Base-by-base conservation (phyloP, 805 yeast genomes). In the Starmera dryadoides region DNA sequence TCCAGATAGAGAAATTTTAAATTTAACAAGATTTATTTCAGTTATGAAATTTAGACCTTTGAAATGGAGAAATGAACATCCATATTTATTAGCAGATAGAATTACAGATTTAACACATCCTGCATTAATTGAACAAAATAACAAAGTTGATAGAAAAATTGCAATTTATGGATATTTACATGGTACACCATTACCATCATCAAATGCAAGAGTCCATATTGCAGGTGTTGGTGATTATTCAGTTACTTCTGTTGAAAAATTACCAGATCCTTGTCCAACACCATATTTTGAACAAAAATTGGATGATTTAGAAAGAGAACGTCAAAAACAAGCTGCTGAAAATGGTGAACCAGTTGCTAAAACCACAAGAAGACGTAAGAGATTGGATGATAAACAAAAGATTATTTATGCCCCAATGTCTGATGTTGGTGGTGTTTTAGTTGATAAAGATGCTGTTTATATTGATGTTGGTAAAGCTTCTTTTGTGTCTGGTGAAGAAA, bases 41-140 rank as follows among this genome's bases (percentile, higher is more conserved):
- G 97, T 91, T 34, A 91, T 94, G 98, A 93, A 94, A 60, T 94
- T 94, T 63, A 77, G 98, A 56, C 99, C 99, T n/a, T 69, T 94
- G 51, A 93, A 93, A 60, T 93, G 99, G 99, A 79, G 98, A 67
- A 93, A 91, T 59, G 98, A 93, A 66, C 99, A 93, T 66, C 95
- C 98, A 4, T 93, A 93, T 57, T 60, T 93, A 50, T 67, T 93
- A 43, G 88, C 91, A 14, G 99, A 93, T 58, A 75, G 98, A 58
- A 70, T 91, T 33, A 86, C 93, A 9, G 99, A 93, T 62, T 68
- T 94, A 46, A 94, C 99, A 3, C 97, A 89, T 61, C 98, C 98
- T 1, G 75, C 85, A 35, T 60, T 69, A 33, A 77, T 94, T 28
- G 89, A 83, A 46, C 71, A 77, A 42, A 80, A 93, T 54, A 79